Base-by-base conservation (phyloP, 495 filamentous ascomycete species). In the Aspergillus haitiensis region DNA sequence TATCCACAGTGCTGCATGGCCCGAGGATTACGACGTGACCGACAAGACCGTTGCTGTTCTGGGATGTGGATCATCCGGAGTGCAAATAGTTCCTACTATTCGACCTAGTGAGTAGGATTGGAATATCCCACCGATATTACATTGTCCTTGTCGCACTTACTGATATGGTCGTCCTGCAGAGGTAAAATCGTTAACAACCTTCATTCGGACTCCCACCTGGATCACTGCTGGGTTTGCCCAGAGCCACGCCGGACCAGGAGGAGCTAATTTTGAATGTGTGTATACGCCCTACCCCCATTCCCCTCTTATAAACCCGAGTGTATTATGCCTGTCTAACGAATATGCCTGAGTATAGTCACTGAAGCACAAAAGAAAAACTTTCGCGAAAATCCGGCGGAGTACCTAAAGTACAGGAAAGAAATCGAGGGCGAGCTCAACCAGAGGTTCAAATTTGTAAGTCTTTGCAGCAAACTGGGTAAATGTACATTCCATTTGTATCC, bases 71-170 rank as follows among this genome's bases (percentile, higher is more conserved):
- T 59, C 56, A 2, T 59, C 56, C 7, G 56, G 45, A 7, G 47
- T 59, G 0, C 53, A 56, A 11, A 46, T 56, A 34, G 18, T 56
- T 4, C 53, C 53, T 13, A 44, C 53, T 1, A 44, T 59, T n/a
- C 56, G 52, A 34, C 56, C 56, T 1, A 44, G 47, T 44, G 21
- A 46, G 42, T 16, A n/a, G 13, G 7, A n/a, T 46, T 36, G n/a
- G 15, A 15, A n/a, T 12, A 35, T 52, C 18, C 37, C 4, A 11
- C 37, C n/a, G 37, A n/a, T 40, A 9, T 40, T 40, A 13, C 0
- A 27, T 52, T 35, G 0, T 21, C 16, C 72, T 33, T 81, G 81
- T 46, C 73, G n/a, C 80, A 74, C 78, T 73, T 7, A 74, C 72
- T 61, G 3, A 27, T 27, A 27, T 27, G 21, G 3, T n/a, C 37